phyloP scores from a whole-genome alignment of 2,329 filamentous ascomycete species.

The Colletotrichum spaethianum region DNA sequence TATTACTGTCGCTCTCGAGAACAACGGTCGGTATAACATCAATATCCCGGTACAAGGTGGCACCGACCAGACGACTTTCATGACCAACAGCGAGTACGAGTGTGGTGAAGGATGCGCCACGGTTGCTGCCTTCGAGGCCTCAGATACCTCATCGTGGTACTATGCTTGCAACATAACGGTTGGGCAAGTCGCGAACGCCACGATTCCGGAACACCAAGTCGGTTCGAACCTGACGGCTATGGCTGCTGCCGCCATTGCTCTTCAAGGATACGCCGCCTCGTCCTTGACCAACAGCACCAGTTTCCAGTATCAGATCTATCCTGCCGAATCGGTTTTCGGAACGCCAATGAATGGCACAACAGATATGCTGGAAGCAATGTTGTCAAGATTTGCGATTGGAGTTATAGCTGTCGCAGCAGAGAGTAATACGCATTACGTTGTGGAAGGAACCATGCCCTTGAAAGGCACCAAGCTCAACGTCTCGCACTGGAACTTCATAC shows the following conservation, averaged over 20 bases:
- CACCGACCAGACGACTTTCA: conserved; percentile 54
- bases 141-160: conserved; percentile 53
- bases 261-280: conserved; percentile 53
- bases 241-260: conserved; percentile 55
- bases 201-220: conserved; percentile 53
- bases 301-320: conserved; percentile 58
- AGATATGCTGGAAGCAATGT: conserved; percentile 52
- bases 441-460: conserved; percentile 49
- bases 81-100: conserved; percentile 47
- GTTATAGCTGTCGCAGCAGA: conserved; percentile 52
- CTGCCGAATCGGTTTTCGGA: conserved; percentile 57
- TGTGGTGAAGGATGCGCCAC: conserved; percentile 47
- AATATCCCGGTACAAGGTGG: conserved; percentile 48
- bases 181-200: conserved; percentile 51
- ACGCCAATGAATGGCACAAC: conserved; percentile 48
- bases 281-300: conserved; percentile 44
- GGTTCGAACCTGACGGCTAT: conserved; percentile 52
- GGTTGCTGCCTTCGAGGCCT: conserved; percentile 57
- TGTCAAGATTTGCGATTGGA: conserved; percentile 55
- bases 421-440: conserved; percentile 46
- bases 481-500: conserved; percentile 49
- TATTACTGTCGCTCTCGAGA: conserved; percentile 47
- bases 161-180: conserved; percentile 58
- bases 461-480: conserved; percentile 51
- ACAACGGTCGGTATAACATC: conserved; percentile 29